Evolutionary conservation across 495 filamentous ascomycete species (phyloP).

Genomic region (Parathielavia hyrcaniae): DNA sequence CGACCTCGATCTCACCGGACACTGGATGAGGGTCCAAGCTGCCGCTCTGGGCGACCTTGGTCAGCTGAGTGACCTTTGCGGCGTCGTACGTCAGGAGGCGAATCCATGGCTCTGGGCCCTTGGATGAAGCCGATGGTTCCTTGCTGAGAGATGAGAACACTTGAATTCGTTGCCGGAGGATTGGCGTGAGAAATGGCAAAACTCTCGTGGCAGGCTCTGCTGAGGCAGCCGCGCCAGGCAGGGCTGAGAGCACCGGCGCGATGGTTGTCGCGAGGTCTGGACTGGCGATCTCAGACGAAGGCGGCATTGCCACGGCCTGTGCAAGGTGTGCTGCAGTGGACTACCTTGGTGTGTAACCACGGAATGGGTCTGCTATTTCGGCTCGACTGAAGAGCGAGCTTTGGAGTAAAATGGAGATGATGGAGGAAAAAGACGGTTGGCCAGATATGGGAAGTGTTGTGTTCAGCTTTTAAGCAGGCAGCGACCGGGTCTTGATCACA

Average conservation of each 20-base stretch:
- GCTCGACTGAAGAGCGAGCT: no score
- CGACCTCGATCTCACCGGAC: slow-evolving; percentile 81
- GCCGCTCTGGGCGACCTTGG: slow-evolving; percentile 57
- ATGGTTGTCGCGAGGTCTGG: slow-evolving; percentile 62
- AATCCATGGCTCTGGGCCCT: slow-evolving; percentile 74
- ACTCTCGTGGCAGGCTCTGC: slow-evolving; percentile 68
- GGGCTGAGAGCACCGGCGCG: slow-evolving; percentile 70
- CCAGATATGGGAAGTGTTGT: neutral
- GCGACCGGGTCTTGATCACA: neutral
- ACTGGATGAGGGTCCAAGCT: slow-evolving; percentile 82
- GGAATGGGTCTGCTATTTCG: no score
- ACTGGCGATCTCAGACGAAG: slow-evolving; percentile 44
- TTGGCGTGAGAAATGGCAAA: slow-evolving; percentile 78
- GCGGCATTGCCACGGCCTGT: slow-evolving; percentile 25
- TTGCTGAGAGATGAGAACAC: slow-evolving; percentile 59
- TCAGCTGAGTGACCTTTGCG: slow-evolving; percentile 59
- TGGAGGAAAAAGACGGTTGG: neutral
- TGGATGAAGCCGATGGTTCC: slow-evolving; percentile 46
- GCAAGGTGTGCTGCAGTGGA: neutral
- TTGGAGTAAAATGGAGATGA: neutral
- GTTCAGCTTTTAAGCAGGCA: neutral
- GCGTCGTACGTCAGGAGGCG: slow-evolving; percentile 80
- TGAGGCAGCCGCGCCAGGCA: slow-evolving; percentile 79
- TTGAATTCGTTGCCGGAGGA: slow-evolving; percentile 81
- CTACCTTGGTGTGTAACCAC: no score